Evolutionary conservation across 805 yeast genomes (phyloP).

Genomic region (Spathaspora sp.): DNA sequence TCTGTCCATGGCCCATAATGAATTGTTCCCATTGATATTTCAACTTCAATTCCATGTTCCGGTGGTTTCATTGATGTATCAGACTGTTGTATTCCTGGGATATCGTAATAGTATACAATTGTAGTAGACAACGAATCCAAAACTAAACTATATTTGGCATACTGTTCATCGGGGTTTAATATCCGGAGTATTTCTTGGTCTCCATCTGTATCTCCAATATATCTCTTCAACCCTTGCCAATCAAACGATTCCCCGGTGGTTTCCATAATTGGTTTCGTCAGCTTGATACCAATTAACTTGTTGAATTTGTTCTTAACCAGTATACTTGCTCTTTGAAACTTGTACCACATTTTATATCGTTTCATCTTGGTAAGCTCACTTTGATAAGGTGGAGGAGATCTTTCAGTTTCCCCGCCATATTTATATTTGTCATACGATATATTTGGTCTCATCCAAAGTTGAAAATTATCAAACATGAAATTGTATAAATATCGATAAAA

Average conservation of each 20-base stretch:
- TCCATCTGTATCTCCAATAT: slow-evolving; percentile 39
- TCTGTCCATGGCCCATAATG: slow-evolving; percentile 97
- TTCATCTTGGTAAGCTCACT: slow-evolving; percentile 8
- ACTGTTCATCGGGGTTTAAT: slow-evolving; percentile 54
- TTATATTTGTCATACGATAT: slow-evolving; percentile 46
- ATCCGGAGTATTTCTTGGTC: slow-evolving; percentile 27
- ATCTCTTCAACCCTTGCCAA: slow-evolving; percentile 81
- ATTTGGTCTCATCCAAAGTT: slow-evolving; percentile 65
- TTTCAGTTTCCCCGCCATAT: slow-evolving; percentile 3
- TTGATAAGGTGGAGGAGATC: slow-evolving; percentile 2
- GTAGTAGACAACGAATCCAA: slow-evolving; percentile 55
- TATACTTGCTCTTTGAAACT: slow-evolving; percentile 15
- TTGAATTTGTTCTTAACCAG: slow-evolving; percentile 5
- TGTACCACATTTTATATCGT: slow-evolving; percentile 20
- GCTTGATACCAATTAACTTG: not conserved
- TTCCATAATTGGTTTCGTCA: not conserved
- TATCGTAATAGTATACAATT: slow-evolving; percentile 65
- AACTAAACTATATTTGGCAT: slow-evolving; percentile 74
- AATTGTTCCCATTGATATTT: slow-evolving; percentile 56
- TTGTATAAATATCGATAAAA: slow-evolving; percentile 45
- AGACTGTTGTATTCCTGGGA: slow-evolving; percentile 48
- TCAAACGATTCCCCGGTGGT: slow-evolving; percentile 10
- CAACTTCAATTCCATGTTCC: slow-evolving; percentile 54
- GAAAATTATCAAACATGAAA: slow-evolving; percentile 48
- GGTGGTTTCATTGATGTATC: slow-evolving; percentile 14